Evolutionary conservation across 371 early-diverging fungal genomes (phyloP), one percentile per base, ranked within the genome.

Genomic region (Chytridium lagenaria): DNA sequence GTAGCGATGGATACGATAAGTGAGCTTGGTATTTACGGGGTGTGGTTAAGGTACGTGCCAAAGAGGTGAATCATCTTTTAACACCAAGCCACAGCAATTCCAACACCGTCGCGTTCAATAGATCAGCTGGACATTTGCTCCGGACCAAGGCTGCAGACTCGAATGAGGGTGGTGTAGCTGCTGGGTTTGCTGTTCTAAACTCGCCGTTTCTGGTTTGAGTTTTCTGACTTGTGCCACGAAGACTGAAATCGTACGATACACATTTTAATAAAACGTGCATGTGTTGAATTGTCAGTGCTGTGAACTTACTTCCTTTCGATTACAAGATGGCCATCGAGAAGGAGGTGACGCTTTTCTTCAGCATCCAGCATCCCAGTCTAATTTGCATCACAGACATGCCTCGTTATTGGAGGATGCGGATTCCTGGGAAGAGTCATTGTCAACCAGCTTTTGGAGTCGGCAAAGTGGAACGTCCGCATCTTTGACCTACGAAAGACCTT

Each of bases 181-280:
- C 97, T 40, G 99, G 99, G n/a, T 98, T 76, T 87, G 93, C 95
- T n/a, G 96, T 98, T 15, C 91, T 98, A 79, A 96, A 97, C 79
- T 93, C 93, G 59, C 92, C 23, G 3, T 26, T 34, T 31, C 61
- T 61, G 26, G 57, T 55, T 7, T 55, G 30, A 55, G 44, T 44
- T 44, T 7, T 44, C 19, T 44, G 19, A 44, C 44, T n/a, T n/a
- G n/a, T n/a, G n/a, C n/a, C n/a, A n/a, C n/a, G n/a, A n/a, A n/a
- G n/a, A n/a, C n/a, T n/a, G n/a, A n/a, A n/a, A n/a, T n/a, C n/a
- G n/a, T n/a, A n/a, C n/a, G n/a, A n/a, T n/a, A n/a, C n/a, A n/a
- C n/a, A n/a, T n/a, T n/a, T n/a, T n/a, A n/a, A n/a, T n/a, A n/a
- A n/a, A n/a, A 19, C 44, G 19, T 44, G 44, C 44, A 44, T 44